Conservation (phyloP, 2,329 filamentous ascomycete genomes). For the Plenodomus lindquistii region DNA sequence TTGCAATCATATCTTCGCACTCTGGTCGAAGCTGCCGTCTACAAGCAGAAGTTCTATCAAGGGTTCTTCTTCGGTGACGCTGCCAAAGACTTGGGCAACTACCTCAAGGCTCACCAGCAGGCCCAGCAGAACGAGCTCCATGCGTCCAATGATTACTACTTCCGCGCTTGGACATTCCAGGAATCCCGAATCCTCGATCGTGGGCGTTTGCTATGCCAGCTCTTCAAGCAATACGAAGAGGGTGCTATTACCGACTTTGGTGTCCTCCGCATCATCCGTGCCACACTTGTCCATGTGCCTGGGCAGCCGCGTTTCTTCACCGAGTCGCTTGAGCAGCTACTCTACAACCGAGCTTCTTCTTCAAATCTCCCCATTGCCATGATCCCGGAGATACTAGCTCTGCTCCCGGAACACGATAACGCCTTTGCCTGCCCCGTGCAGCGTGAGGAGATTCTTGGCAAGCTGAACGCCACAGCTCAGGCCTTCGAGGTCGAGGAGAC, state of each 20-base stretch:
- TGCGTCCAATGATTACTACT: constrained; percentile 10
- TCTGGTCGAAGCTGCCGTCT: constrained; percentile 20
- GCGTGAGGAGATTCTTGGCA: not conserved
- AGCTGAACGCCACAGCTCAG: constrained; percentile 1
- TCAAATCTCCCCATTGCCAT: constrained; percentile 5
- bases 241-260: constrained; percentile 13
- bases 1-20: constrained; percentile 4
- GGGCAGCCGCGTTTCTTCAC: constrained; percentile 5
- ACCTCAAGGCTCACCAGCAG: constrained; percentile 9
- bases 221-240: constrained; percentile 4
- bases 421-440: not conserved
- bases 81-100: constrained; percentile 3
- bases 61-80: constrained; percentile 16
- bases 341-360: constrained; percentile 12
- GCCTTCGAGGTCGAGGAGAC: constrained; percentile 13
- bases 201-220: constrained; percentile 6
- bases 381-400: constrained; percentile 10
- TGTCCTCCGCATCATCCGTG: constrained; percentile 14
- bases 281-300: constrained; percentile 8
- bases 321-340: constrained; percentile 7
- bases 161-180: constrained; percentile 12
- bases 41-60: constrained; percentile 14
- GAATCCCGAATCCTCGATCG: constrained; percentile 16
- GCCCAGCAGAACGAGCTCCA: not conserved
- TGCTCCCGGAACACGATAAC: constrained; percentile 16